phyloP scores from a whole-genome alignment of 1,284 basidiomycete species.

The Ustilago tritici region DNA sequence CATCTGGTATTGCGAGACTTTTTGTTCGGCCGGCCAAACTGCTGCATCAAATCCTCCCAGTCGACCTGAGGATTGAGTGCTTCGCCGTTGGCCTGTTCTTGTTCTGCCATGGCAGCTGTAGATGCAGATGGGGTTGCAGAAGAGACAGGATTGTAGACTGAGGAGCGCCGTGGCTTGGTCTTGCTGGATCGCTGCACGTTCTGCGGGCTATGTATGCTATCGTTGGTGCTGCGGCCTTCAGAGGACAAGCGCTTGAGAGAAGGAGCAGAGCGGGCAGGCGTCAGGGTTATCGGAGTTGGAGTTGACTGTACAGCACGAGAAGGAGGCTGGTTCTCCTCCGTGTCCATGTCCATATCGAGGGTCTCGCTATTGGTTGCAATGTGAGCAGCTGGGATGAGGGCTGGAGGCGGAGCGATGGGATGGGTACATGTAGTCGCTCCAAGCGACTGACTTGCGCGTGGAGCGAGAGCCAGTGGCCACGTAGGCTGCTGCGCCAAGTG shows the following conservation, averaged over 20 bases:
- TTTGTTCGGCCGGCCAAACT: slow-evolving; percentile 2
- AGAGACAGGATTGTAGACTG: neutral
- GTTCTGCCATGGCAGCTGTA: neutral
- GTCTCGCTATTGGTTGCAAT: neutral
- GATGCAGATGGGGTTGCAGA: neutral
- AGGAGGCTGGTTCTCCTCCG: slow-evolving; percentile 12
- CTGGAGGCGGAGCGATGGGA: neutral
- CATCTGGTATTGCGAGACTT: slow-evolving; percentile 19
- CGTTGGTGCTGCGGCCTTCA: slow-evolving; percentile 29
- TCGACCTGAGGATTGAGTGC: slow-evolving; percentile 31
- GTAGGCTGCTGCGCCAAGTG: neutral
- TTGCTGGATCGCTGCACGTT: neutral
- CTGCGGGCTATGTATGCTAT: slow-evolving; percentile 41
- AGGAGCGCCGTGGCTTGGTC: neutral
- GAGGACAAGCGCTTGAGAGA: neutral
- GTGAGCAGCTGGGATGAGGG: too few species aligned
- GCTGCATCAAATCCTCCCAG: slow-evolving; percentile 36
- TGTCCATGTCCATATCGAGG: slow-evolving; percentile 35
- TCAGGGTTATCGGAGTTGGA: neutral
- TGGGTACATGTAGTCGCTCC: slow-evolving; percentile 1
- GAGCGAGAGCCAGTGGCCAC: neutral
- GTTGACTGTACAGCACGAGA: neutral
- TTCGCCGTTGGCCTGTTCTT: neutral
- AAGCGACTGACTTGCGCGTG: neutral
- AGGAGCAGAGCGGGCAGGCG: neutral